A percentile compares a stretch with the other conserved stretches of the same genome.
Evolutionary conservation across 1,284 basidiomycete species (phyloP).

Genomic region (Ustilago hordei): DNA sequence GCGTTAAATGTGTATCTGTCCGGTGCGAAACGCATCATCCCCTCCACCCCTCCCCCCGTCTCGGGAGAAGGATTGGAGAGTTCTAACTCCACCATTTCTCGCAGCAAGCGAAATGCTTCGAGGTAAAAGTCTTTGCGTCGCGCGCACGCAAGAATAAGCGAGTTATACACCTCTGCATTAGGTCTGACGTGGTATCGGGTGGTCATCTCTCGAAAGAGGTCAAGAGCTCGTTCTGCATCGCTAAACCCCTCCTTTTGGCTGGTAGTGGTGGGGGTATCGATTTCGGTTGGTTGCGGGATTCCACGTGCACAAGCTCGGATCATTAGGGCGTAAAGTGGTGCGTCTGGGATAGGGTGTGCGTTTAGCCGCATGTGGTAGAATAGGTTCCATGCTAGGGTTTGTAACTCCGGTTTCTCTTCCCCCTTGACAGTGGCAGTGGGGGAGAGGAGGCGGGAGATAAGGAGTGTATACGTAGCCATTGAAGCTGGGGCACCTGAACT

Average conservation of each 20-base stretch:
- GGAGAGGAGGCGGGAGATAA: constrained; percentile 50
- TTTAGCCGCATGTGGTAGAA: constrained; percentile 96
- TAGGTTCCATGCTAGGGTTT: constrained; percentile 78
- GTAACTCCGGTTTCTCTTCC: constrained; percentile 38
- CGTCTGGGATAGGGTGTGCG: constrained; percentile 84
- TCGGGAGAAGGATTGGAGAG: constrained; percentile 73
- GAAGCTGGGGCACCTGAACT: constrained; percentile 49
- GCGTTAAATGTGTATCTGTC: constrained; percentile 81
- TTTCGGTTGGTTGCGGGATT: constrained; percentile 70
- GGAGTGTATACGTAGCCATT: constrained; percentile 63
- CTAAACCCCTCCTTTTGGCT: constrained; percentile 66
- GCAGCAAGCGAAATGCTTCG: constrained; percentile 72
- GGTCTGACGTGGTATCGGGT: constrained; percentile 77
- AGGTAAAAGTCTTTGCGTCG: constrained; percentile 60
- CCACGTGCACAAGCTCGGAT: constrained; percentile 83
- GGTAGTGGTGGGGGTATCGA: constrained; percentile 29
- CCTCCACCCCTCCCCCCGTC: constrained; percentile 74
- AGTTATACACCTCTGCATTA: constrained; percentile 80
- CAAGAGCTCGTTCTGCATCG: constrained; percentile 89
- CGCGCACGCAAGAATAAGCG: constrained; percentile 81
- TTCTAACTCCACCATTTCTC: constrained; percentile 75
- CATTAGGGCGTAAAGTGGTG: constrained; percentile 83
- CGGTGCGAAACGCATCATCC: constrained; percentile 73
- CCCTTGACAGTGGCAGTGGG: not conserved
- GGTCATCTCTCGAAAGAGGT: constrained; percentile 91